These are phyloP conservation scores for Yamadazyma triangularis DNA, from an alignment of 1,139 yeast genomes.

Conservation along the genomic window DNA sequence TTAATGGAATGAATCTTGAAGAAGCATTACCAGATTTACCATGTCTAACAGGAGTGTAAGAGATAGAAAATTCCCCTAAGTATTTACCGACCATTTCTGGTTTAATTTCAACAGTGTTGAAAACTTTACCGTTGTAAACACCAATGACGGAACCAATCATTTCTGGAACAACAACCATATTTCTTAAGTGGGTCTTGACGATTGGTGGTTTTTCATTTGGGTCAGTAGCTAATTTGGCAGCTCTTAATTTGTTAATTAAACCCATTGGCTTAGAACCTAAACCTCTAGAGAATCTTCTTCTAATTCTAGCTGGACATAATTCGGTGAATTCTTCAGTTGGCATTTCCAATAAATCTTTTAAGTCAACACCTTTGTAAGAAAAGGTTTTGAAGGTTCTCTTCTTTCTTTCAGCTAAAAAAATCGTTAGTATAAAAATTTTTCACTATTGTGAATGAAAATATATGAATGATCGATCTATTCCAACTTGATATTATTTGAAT, in stretches of 20 bases:
- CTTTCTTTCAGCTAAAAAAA: constrained; percentile 59
- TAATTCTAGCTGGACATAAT: constrained; percentile 97
- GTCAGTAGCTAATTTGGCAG: constrained; percentile 89
- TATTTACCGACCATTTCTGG: constrained; percentile 99
- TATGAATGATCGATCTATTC: too few relatives aligned
- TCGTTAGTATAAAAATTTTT: constrained; percentile 23
- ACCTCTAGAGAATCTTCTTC: constrained; percentile 99
- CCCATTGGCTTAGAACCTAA: constrained; percentile 94
- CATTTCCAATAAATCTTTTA: constrained; percentile 89
- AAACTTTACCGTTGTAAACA: constrained; percentile 99
- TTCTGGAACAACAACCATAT: constrained; percentile 98
- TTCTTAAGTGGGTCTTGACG: constrained; percentile 99
- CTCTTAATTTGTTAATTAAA: constrained; percentile 96
- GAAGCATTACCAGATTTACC: constrained; percentile 99
- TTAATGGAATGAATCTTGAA: constrained; percentile 74
- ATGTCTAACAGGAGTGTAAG: constrained; percentile 99
- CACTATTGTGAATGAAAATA: too few relatives aligned
- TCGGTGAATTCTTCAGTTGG: constrained; percentile 96
- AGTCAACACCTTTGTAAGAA: constrained; percentile 98
- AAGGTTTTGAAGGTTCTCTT: constrained; percentile 94
- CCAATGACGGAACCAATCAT: constrained; percentile 99
- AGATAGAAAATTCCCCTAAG: constrained; percentile 99
- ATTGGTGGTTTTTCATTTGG: constrained; percentile 96
- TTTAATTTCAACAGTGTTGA: constrained; percentile 98
- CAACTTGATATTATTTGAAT: too few relatives aligned